Base-by-base conservation (phyloP, 306 rosid species). In the Dryas octopetala region DNA sequence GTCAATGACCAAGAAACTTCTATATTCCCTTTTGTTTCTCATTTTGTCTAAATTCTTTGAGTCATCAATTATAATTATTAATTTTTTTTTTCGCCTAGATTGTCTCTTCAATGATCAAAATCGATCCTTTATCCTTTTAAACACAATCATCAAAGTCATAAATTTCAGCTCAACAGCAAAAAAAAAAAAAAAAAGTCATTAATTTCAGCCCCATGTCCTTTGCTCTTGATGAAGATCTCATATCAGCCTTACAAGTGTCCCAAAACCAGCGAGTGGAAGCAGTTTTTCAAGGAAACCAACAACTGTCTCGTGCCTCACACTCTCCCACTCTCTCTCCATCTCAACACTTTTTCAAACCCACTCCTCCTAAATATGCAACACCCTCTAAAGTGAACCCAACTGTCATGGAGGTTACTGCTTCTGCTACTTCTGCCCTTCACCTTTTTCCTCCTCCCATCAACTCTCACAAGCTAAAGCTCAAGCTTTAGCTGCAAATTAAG, bases 281-380 rank as follows among this genome's bases (percentile, higher is more conserved):
- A 82, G 91, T 74, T 85, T 87, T 68, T 66, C 78, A 74, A 74
- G 77, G 70, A 51, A 7, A 82, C 82, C 78, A 55, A 13, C 73
- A 78, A 85, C 81, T 58, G 84, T 77, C 80, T 71, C 79, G 49
- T 64, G 74, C 62, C 67, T 70, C 68, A 66, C 82, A 64, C 77
- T 58, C 78, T 57, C 78, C n/a, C 81, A 51, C 82, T 50, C 72
- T 61, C 78, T 71, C 68, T 74, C 53, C 59, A 57, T 47, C 55
- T 70, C 66, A 11, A 58, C 66, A 44, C 51, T 77, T 49, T 28
- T 78, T 87, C 90, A 77, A 48, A 79, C 84, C 90, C 88, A 88
- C 89, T 78, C 70, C 32, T 75, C 83, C 79, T 81, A 71, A 48
- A 61, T 49, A 62, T 45, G 62, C 63, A 74, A 74, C 83, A 6